These are phyloP conservation scores for Prunus davidiana DNA, from an alignment of 306 rosid species.

Conservation along the genomic window DNA sequence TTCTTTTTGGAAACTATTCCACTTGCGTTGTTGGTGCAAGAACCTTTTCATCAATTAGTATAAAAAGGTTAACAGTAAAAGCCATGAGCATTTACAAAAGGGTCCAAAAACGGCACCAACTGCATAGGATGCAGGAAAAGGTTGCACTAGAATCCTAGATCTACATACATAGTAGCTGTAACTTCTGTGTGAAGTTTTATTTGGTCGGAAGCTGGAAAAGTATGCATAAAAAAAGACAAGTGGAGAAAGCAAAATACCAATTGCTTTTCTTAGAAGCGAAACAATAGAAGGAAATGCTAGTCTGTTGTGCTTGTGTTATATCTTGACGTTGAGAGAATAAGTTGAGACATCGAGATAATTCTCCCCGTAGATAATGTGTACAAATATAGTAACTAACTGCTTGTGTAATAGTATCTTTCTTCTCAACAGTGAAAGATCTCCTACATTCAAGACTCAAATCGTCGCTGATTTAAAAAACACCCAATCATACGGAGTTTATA, in stretches of 20 bases:
- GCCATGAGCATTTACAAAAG: neutral
- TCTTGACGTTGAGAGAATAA: neutral
- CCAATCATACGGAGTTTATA: no score
- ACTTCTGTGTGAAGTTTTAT: slow-evolving; percentile 27
- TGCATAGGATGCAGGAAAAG: neutral
- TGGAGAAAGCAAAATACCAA: slow-evolving; percentile 16
- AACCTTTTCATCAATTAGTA: neutral
- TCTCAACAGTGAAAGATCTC: no score
- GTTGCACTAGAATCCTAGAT: neutral
- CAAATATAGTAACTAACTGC: no score
- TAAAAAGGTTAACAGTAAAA: neutral
- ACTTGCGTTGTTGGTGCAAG: neutral
- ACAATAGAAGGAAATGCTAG: neutral
- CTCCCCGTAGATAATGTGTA: no score
- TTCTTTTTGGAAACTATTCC: neutral
- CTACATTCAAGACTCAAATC: no score
- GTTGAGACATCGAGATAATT: no score
- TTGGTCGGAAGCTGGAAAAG: slow-evolving; percentile 27
- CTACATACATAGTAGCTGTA: slow-evolving; percentile 10
- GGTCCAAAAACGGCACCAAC: neutral
- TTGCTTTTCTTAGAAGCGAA: slow-evolving; percentile 77
- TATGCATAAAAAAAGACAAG: neutral
- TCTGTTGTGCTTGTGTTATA: neutral
- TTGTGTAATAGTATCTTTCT: no score
- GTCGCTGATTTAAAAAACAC: no score